These are phyloP conservation scores for Amaranthus cruentus DNA, from an alignment of 148 eudicot species.

Conservation along the genomic window DNA sequence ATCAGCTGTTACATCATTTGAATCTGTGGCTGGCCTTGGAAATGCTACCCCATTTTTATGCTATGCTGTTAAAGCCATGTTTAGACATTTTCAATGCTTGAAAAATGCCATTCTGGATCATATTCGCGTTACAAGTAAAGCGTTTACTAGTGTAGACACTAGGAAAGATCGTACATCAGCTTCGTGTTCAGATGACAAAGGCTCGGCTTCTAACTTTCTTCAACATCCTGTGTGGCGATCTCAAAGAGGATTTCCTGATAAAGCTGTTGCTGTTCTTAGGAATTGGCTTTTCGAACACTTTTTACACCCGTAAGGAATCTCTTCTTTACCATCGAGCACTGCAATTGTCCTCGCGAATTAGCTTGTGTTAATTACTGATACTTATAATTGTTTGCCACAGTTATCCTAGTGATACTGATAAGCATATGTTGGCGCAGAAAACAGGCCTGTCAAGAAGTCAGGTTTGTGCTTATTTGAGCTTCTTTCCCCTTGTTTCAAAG, in stretches of 20 bases:
- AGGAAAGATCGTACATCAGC: constrained; percentile 22
- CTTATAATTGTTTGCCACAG: constrained; percentile 17
- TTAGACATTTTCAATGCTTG: constrained; percentile 42
- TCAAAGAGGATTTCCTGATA: constrained; percentile 48
- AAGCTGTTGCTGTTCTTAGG: constrained; percentile 40
- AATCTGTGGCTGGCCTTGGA: constrained; percentile 46
- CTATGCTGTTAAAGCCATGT: constrained; percentile 35
- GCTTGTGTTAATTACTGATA: not conserved
- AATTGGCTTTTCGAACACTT: constrained; percentile 49
- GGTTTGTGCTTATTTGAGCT: constrained; percentile 16
- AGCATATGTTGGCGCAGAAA: constrained; percentile 44
- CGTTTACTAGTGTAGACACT: constrained; percentile 17
- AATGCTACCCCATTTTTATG: constrained; percentile 48
- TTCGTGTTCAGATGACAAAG: constrained; percentile 20
- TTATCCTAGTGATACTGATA: constrained; percentile 46
- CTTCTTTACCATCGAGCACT: not conserved
- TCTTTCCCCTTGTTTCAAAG: not conserved
- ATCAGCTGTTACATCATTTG: constrained; percentile 45
- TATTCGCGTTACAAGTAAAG: constrained; percentile 30
- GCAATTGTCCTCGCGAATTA: not conserved
- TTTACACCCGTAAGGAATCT: constrained; percentile 38
- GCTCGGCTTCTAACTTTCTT: constrained; percentile 20
- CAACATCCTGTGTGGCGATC: constrained; percentile 47
- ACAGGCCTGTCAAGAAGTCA: constrained; percentile 48
- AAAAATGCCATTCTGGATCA: constrained; percentile 46